phyloP scores from a whole-genome alignment of 768 basidiomycete species.

The Termitomyces sp. region DNA sequence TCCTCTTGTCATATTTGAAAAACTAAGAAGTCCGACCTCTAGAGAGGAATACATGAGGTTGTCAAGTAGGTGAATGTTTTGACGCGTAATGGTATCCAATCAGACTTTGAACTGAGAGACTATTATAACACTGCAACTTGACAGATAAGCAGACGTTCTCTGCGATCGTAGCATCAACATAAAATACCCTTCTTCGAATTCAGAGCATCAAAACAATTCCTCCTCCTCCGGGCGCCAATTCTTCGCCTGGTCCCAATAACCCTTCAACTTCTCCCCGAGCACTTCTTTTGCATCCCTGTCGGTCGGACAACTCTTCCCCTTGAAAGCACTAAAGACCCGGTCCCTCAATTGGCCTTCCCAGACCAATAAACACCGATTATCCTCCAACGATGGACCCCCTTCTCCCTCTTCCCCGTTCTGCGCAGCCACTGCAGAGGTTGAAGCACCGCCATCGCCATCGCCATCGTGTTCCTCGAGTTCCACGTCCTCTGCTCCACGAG shows the following conservation, averaged over 20 bases:
- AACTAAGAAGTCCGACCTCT: too few relatives aligned
- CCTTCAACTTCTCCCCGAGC: slow-evolving; percentile 77
- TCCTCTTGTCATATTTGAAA: too few relatives aligned
- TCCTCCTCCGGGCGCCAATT: slow-evolving; percentile 83
- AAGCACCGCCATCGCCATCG: slow-evolving; percentile 31
- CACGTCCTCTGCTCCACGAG: slow-evolving; percentile 67
- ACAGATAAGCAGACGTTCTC: background rate
- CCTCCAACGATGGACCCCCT: slow-evolving; percentile 52
- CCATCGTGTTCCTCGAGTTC: slow-evolving; percentile 53
- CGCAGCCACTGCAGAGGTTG: slow-evolving; percentile 17
- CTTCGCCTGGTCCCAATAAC: slow-evolving; percentile 95
- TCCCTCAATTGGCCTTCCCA: slow-evolving; percentile 93
- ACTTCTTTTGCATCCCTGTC: slow-evolving; percentile 83
- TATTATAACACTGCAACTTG: background rate
- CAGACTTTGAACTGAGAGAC: background rate
- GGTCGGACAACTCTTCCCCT: slow-evolving; percentile 75
- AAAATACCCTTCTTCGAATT: background rate
- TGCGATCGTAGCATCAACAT: background rate
- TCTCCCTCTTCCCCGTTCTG: slow-evolving; percentile 21
- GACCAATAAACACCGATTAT: slow-evolving; percentile 85
- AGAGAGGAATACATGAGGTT: too few relatives aligned
- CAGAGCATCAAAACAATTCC: slow-evolving; percentile 45
- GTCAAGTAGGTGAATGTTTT: too few relatives aligned
- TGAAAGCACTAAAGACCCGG: slow-evolving; percentile 73
- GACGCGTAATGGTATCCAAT: background rate